Conservation (phyloP, 176 grass and related monocot species). For the Phoenix roebelenii region DNA sequence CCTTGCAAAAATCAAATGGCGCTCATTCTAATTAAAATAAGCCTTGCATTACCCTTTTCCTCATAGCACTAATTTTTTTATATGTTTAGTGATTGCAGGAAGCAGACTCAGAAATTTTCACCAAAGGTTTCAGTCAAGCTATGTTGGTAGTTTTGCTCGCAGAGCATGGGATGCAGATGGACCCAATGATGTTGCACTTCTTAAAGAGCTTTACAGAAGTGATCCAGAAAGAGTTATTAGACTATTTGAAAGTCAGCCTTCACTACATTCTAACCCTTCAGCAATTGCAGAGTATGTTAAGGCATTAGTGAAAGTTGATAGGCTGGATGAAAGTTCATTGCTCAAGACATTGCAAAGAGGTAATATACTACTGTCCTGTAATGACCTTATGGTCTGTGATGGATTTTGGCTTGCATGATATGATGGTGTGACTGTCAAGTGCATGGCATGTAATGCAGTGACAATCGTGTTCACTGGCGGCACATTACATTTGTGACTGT, state of each 20-base stretch:
- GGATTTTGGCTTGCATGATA: constrained; percentile 5
- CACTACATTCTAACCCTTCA: constrained; percentile 61
- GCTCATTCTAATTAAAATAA: too few relatives aligned
- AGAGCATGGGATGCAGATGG: constrained; percentile 42
- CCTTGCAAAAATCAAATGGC: too few relatives aligned
- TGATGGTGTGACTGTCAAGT: not conserved
- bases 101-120: constrained; percentile 40
- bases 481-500: too few relatives aligned
- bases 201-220: constrained; percentile 67
- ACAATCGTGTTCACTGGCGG: too few relatives aligned
- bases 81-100: constrained; percentile 25
- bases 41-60: too few relatives aligned
- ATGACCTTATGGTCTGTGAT: too few relatives aligned
- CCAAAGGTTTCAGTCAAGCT: constrained; percentile 65
- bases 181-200: constrained; percentile 39
- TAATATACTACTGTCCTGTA: constrained; percentile 10
- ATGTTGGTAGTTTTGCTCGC: constrained; percentile 57
- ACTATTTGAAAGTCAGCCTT: constrained; percentile 75
- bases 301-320: constrained; percentile 68
- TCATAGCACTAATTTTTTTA: not conserved
- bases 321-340: constrained; percentile 63
- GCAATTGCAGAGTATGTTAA: constrained; percentile 83
- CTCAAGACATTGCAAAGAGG: constrained; percentile 84
- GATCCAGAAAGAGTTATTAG: constrained; percentile 79
- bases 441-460: not conserved